Evolutionary conservation across 2,329 filamentous ascomycete species (phyloP), one percentile per base, ranked within the genome.

Genomic region (Aureobasidium sp.): DNA sequence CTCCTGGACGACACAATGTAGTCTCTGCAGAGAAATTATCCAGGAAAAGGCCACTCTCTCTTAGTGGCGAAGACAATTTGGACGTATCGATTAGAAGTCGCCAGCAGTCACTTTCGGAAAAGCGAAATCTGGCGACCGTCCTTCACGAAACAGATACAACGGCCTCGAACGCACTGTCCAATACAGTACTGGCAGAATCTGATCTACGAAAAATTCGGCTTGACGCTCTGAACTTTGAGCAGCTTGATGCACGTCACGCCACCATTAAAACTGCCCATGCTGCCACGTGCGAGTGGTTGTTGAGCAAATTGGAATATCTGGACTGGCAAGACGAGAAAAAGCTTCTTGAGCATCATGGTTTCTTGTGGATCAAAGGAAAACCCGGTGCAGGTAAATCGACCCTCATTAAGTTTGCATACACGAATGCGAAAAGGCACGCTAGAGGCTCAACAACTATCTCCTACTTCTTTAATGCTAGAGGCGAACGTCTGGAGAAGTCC

Each of bases 231-330:
- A 29, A 20, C 9, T 59, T 48, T 17, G 56, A 59, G 7, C 42
- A 48, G 14, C 39, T 79, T n/a, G 74, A 78, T 52, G 53, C 70
- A 15, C 75, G 78, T 2, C 70, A 69, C 7, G 57, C 60, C 17
- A 74, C 67, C 4, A 76, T 81, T 61, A 72, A 74, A 42, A 65
- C 57, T 0, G 76, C 73, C 0, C 70, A 77, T n/a, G 65, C 64
- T 0, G 68, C 69, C 20, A 81, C 78, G 2, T 80, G 78, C 45
- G 47, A 67, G 48, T 81, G 78, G 79, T 60, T 80, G 0, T 67
- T 78, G 1, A 56, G 67, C 0, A 70, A 71, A 8, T 49, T 69
- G 1, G 61, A 69, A 8, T 80, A 77, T 55, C n/a, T 64, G 5
- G 62, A 65, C 20, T 81, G 78, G 79, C 68, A 73, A 9, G 67